Percentiles rank a stretch among this genome's conserved stretches.
phyloP scores from a whole-genome alignment of 805 yeast species.

The Starmerella asiatica region DNA sequence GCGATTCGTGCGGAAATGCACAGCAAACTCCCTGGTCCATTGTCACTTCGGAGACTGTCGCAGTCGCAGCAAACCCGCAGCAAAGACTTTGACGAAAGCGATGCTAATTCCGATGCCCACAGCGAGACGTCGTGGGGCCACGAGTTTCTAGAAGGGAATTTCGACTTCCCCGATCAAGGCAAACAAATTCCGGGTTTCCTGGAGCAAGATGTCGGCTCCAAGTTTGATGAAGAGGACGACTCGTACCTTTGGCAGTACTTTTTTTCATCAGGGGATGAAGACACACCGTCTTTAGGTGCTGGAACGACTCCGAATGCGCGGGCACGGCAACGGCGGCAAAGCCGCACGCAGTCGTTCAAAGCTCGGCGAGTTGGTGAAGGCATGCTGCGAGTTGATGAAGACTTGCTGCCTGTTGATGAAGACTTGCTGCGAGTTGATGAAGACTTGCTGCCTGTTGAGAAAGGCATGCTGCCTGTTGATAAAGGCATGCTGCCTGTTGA shows the following conservation, averaged over 20 bases:
- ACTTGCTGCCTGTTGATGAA: too few relatives aligned
- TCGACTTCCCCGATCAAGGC: slow-evolving; percentile 7
- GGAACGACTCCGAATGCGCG: slow-evolving; percentile 8
- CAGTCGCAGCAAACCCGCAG: slow-evolving; percentile 9
- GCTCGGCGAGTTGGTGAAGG: not conserved
- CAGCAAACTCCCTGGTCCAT: slow-evolving; percentile 10
- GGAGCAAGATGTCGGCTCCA: slow-evolving; percentile 19
- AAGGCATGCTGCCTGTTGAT: too few relatives aligned
- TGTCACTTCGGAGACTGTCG: slow-evolving; percentile 12
- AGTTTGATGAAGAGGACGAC: slow-evolving; percentile 35
- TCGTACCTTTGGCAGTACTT: slow-evolving; percentile 64
- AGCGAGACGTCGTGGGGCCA: slow-evolving; percentile 20
- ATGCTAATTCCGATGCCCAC: slow-evolving; percentile 13
- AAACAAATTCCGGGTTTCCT: not conserved
- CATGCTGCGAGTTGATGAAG: too few relatives aligned
- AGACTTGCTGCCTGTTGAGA: too few relatives aligned
- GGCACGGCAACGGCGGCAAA: slow-evolving; percentile 5
- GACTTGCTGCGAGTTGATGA: too few relatives aligned
- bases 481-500: too few relatives aligned
- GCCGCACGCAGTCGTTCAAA: not conserved
- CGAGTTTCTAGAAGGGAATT: slow-evolving; percentile 20
- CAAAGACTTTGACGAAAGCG: slow-evolving; percentile 16
- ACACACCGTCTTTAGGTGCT: slow-evolving; percentile 21
- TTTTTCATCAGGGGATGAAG: slow-evolving; percentile 35
- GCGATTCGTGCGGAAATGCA: slow-evolving; percentile 26